Evolutionary conservation across 2,329 filamentous ascomycete genomes (phyloP), one percentile per base, ranked within the genome.

Genomic region (Botrytis byssoidea): DNA sequence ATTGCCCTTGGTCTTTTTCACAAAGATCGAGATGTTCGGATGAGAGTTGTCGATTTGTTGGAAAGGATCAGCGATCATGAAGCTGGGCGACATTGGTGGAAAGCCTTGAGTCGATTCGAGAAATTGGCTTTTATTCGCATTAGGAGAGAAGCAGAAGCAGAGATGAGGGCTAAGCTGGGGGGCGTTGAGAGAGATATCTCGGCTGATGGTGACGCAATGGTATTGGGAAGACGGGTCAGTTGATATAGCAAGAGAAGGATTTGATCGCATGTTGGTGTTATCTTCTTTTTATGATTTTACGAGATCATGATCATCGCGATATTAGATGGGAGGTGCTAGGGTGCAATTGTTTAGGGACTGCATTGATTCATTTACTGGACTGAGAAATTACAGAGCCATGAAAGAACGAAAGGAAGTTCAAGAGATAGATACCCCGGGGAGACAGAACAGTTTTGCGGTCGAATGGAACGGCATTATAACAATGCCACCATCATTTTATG

Each of bases 21-120:
- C 84, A 94, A 94, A 72, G 90, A 95, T 76, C 86, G 87, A 51
- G 92, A 94, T 70, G 95, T 98, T 18, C 88, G 96, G 51, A 84
- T 92, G 78, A 90, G 90, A 72, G 93, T 93, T 3, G 91, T 93
- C 1, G 93, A 93, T 75, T 84, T 99, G 51, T 83, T 99, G 35
- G 94, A 95, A 77, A 88, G 94, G 35, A 90, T 99, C 72, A 89
- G 90, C 77, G 90, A 92, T 73, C 95, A 99, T 83, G 92, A 97
- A 80, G 96, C 94, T 16, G 96, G 96, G 2, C 88, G 94, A 79
- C 94, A 98, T 83, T 98, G 96, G 87, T 99, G 95, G 93, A 90
- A 88, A 77, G 89, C 90, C 44, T 85, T 99, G 67, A 96, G 94
- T 74, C 87, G 93, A 63, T 99, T 98, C 81, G 92, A 95, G 78